Conservation (phyloP, 805 yeast species). For the Zygotorulaspora florentina region DNA sequence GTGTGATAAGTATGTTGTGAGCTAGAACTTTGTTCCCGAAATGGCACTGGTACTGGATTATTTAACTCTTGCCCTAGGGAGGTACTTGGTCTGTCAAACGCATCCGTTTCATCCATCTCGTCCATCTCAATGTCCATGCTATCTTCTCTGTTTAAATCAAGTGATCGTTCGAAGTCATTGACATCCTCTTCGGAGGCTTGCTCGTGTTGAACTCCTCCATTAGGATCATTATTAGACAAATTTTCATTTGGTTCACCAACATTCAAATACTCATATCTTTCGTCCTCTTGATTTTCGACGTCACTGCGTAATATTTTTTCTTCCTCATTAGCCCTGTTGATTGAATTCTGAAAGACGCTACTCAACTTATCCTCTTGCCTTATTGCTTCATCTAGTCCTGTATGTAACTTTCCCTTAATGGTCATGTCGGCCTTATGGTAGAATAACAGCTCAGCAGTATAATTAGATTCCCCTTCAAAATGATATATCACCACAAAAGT, state of each 20-base stretch:
- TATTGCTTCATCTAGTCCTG: background rate
- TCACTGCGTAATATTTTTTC: too few relatives aligned
- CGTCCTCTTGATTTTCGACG: background rate
- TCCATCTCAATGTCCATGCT: conserved; percentile 8
- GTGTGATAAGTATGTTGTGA: too few relatives aligned
- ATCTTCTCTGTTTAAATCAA: background rate
- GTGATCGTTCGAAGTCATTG: background rate
- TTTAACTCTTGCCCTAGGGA: too few relatives aligned
- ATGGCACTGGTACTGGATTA: too few relatives aligned
- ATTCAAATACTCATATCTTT: background rate
- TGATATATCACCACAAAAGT: conserved; percentile 12
- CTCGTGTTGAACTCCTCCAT: conserved; percentile 1
- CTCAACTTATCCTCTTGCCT: too few relatives aligned
- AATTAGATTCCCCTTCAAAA: conserved; percentile 9
- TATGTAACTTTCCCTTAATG: background rate
- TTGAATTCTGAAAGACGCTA: too few relatives aligned
- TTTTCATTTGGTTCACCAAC: conserved; percentile 1
- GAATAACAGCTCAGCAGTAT: conserved; percentile 10
- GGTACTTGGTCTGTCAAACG: conserved; percentile 5
- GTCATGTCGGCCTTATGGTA: conserved; percentile 7
- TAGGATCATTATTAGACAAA: background rate
- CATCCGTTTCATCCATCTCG: conserved; percentile 15
- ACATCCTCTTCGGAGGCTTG: conserved; percentile 4
- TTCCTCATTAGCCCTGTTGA: too few relatives aligned
- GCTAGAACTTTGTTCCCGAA: too few relatives aligned